Percentiles rank a stretch among this genome's conserved stretches.
Evolutionary conservation across 371 early-diverging fungal genomes (phyloP).

Genomic region (Parasitella parasitica): DNA sequence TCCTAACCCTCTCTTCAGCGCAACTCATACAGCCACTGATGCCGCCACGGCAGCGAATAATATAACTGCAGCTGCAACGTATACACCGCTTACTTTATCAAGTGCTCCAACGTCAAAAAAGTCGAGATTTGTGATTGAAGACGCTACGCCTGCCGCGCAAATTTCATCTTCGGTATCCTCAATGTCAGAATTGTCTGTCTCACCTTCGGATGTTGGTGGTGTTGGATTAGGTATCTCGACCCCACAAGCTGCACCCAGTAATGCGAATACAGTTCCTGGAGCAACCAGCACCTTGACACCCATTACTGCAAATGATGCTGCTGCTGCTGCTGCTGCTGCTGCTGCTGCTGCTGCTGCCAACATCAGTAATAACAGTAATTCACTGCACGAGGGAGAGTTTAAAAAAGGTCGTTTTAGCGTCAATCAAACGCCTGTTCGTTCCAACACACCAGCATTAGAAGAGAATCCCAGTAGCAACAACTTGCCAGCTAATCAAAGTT

Average conservation of each 20-base stretch:
- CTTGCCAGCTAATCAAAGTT: background rate
- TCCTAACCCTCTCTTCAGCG: background rate
- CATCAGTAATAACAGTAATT: background rate
- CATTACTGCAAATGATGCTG: background rate
- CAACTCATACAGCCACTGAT: background rate
- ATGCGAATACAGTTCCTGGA: slow-evolving; percentile 1
- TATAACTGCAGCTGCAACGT: background rate
- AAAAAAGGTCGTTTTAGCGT: slow-evolving; percentile 37
- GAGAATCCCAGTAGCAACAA: background rate
- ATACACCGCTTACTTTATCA: background rate
- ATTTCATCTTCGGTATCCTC: background rate
- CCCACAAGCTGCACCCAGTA: background rate
- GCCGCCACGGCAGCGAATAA: background rate
- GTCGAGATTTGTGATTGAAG: slow-evolving; percentile 26
- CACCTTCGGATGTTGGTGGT: background rate
- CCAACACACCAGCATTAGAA: background rate
- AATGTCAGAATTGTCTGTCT: background rate
- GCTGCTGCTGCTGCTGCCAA: background rate
- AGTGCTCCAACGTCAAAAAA: slow-evolving; percentile 15
- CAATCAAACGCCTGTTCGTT: slow-evolving; percentile 26
- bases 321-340: background rate
- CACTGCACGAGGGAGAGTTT: slow-evolving; percentile 23
- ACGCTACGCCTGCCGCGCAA: background rate
- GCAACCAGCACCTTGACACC: background rate
- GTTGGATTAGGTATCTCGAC: slow-evolving; percentile 15